These are phyloP conservation scores for Yamadazyma conglobata DNA, from an alignment of 1,139 yeast genomes.

Conservation along the genomic window DNA sequence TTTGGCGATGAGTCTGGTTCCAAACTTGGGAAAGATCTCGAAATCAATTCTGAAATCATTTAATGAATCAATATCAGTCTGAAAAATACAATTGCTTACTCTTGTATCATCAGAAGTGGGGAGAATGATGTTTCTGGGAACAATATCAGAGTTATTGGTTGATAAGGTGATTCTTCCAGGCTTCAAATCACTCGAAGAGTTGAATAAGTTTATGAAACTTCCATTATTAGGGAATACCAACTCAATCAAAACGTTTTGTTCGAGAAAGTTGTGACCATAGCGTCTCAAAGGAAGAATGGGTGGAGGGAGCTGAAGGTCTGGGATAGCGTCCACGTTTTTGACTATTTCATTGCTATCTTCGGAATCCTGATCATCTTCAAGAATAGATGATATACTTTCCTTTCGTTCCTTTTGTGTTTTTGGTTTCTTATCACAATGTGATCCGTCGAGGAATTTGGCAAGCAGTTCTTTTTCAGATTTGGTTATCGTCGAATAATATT, in stretches of 20 bases:
- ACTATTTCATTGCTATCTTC: slow-evolving; percentile 33
- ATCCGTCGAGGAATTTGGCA: slow-evolving; percentile 2
- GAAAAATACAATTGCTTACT: slow-evolving; percentile 64
- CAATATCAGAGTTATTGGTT: slow-evolving; percentile 64
- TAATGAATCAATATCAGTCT: slow-evolving; percentile 70
- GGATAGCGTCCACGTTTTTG: slow-evolving; percentile 65
- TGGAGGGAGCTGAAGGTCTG: slow-evolving; percentile 89
- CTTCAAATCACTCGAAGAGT: slow-evolving; percentile 41
- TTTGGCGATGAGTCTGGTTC: slow-evolving; percentile 87
- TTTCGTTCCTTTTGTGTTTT: background rate
- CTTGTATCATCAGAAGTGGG: slow-evolving; percentile 76
- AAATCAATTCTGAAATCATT: slow-evolving; percentile 74
- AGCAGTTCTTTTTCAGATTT: slow-evolving; percentile 3
- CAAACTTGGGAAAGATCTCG: slow-evolving; percentile 91
- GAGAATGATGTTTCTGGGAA: slow-evolving; percentile 79
- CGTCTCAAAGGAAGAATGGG: slow-evolving; percentile 91
- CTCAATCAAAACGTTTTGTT: slow-evolving; percentile 81
- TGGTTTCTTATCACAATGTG: slow-evolving; percentile 6
- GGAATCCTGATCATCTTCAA: slow-evolving; percentile 37
- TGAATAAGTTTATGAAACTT: slow-evolving; percentile 51
- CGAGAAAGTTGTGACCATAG: slow-evolving; percentile 93
- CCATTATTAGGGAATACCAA: slow-evolving; percentile 58
- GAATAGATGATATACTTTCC: slow-evolving; percentile 21
- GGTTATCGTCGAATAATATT: slow-evolving; percentile 19
- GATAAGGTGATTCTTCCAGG: slow-evolving; percentile 71